phyloP scores from a whole-genome alignment of 768 basidiomycete species.

The Tylopilus sp. region DNA sequence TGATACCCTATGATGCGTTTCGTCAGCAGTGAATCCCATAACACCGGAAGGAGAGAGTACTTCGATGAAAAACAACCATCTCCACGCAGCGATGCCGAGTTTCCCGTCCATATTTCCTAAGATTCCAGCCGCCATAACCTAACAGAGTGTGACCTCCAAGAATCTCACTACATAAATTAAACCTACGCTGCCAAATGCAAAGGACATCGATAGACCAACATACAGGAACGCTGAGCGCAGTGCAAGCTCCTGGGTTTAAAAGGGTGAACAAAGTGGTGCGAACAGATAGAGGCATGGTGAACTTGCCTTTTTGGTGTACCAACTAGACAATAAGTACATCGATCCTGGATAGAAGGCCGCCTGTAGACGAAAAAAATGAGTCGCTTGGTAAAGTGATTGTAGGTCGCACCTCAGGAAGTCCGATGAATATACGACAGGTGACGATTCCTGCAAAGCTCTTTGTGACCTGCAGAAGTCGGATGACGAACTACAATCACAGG shows the following conservation, averaged over 20 bases:
- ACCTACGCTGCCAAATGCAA: constrained; percentile 63
- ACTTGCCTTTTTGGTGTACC: constrained; percentile 46
- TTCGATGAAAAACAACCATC: constrained; percentile 75
- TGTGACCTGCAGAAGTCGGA: constrained; percentile 40
- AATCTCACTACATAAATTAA: not conserved
- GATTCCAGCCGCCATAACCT: constrained; percentile 74
- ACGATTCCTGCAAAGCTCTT: constrained; percentile 53
- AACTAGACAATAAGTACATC: constrained; percentile 46
- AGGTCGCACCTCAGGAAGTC: constrained; percentile 56
- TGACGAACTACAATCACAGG: not conserved
- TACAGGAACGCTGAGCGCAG: constrained; percentile 61
- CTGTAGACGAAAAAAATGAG: constrained; percentile 18
- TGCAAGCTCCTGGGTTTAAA: constrained; percentile 49
- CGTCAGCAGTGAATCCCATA: not conserved
- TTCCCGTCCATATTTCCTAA: constrained; percentile 65
- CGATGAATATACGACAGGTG: constrained; percentile 57
- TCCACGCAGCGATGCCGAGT: constrained; percentile 65
- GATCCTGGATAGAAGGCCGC: constrained; percentile 66
- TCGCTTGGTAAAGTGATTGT: not conserved
- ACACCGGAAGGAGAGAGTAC: constrained; percentile 23
- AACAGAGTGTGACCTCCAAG: not conserved
- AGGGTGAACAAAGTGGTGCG: not conserved
- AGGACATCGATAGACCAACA: constrained; percentile 57
- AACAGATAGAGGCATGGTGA: too few relatives aligned
- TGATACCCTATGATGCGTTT: constrained; percentile 43